phyloP scores from a whole-genome alignment of 768 basidiomycete species.

The Pleurotus djamor region DNA sequence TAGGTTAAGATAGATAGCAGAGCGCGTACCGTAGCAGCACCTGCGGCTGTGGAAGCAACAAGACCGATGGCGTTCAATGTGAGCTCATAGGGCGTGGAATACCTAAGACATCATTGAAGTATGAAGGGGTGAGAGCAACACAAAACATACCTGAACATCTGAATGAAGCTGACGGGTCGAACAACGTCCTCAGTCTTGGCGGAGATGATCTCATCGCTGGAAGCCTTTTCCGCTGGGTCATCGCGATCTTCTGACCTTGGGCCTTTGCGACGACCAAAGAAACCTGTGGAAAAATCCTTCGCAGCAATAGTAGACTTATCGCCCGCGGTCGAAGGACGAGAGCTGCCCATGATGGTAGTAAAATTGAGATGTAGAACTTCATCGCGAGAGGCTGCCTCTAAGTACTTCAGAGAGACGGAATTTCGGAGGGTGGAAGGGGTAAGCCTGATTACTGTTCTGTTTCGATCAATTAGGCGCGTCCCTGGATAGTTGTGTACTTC shows the following conservation, averaged over 20 bases:
- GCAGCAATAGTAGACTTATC: constrained; percentile 40
- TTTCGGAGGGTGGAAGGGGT: too few relatives aligned
- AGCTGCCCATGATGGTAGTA: constrained; percentile 36
- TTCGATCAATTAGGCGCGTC: too few relatives aligned
- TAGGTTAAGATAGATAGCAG: not conserved
- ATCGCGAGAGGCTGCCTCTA: too few relatives aligned
- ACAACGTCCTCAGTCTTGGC: constrained; percentile 25
- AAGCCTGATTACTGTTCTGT: too few relatives aligned
- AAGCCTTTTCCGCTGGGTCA: constrained; percentile 17
- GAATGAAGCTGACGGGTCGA: constrained; percentile 35
- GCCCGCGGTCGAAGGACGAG: constrained; percentile 37
- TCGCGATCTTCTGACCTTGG: constrained; percentile 15
- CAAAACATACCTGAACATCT: constrained; percentile 44
- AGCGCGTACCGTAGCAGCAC: constrained; percentile 70
- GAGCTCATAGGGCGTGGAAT: constrained; percentile 70
- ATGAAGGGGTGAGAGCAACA: not conserved
- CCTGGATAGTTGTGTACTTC: too few relatives aligned
- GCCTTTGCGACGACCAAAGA: constrained; percentile 37
- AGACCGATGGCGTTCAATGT: constrained; percentile 69
- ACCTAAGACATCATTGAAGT: constrained; percentile 40
- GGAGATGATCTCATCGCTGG: constrained; percentile 20
- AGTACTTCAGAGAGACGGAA: too few relatives aligned
- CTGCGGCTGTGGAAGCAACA: constrained; percentile 70
- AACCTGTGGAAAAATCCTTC: constrained; percentile 28
- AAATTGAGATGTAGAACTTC: not conserved